Evolutionary conservation across 2,329 filamentous ascomycete species (phyloP).

Genomic region (Corniculantispora saksenae): DNA sequence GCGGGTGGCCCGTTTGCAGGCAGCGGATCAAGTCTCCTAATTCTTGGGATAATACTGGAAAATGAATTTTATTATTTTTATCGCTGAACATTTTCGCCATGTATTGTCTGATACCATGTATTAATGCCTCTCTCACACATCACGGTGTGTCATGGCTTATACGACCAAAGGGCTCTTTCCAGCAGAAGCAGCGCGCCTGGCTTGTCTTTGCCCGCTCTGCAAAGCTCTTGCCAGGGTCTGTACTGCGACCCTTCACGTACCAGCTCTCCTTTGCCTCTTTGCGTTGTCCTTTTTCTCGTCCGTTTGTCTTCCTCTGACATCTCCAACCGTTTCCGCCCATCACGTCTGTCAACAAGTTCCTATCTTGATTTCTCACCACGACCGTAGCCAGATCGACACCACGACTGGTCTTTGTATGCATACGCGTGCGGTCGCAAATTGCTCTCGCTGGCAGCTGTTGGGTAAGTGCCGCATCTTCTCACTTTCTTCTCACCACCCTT

Average conservation of each 20-base stretch:
- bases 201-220: background rate
- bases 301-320: constrained; percentile 9
- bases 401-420: constrained; percentile 37
- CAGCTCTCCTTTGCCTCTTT: background rate
- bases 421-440: constrained; percentile 37
- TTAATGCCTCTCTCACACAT: background rate
- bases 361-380: constrained; percentile 14
- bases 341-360: constrained; percentile 13
- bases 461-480: constrained; percentile 19
- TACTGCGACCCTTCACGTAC: too few relatives aligned
- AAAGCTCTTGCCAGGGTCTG: constrained; percentile 6
- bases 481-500: constrained; percentile 13
- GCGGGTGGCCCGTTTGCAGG: background rate
- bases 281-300: background rate
- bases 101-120: background rate
- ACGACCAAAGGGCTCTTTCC: background rate
- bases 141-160: background rate
- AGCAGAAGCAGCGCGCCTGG: background rate
- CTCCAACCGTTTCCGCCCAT: constrained; percentile 8
- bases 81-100: background rate
- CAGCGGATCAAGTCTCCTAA: background rate
- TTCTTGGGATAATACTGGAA: background rate
- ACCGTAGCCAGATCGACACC: constrained; percentile 16
- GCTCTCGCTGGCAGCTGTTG: constrained; percentile 30
- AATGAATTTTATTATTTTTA: background rate